Conservation (phyloP, 257 asterid genomes). For the Galeopsis tetrahit region DNA sequence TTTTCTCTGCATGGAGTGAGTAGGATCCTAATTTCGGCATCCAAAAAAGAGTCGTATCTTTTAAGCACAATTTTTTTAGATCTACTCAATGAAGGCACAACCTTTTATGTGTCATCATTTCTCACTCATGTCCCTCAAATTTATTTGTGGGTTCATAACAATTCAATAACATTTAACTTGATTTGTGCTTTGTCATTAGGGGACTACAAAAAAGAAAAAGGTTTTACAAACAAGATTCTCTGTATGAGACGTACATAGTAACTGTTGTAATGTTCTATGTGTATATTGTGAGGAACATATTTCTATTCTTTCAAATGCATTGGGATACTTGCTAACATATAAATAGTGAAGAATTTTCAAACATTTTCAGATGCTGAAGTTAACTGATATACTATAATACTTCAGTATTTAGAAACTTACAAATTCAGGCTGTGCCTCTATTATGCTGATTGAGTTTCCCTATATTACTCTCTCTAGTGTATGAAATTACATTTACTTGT, state of each 20-base stretch:
- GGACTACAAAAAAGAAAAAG: not conserved
- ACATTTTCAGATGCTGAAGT: not conserved
- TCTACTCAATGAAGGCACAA: not conserved
- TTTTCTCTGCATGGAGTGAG: not conserved
- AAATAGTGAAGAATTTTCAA: conserved; percentile 16
- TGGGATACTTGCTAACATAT: not conserved
- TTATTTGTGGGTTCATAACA: not conserved
- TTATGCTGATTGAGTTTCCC: not conserved
- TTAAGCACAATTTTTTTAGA: not conserved
- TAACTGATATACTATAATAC: not conserved
- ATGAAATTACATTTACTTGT: not conserved
- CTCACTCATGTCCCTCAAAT: not conserved
- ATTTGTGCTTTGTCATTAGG: not conserved
- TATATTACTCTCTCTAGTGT: not conserved
- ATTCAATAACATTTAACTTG: conserved; percentile 1
- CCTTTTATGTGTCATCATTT: not conserved
- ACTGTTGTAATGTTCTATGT: not conserved
- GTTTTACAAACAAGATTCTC: not conserved
- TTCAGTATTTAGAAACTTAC: not conserved
- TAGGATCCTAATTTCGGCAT: not conserved
- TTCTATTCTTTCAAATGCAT: conserved; percentile 2
- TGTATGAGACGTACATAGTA: not conserved
- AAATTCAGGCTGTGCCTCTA: not conserved
- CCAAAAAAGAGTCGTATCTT: conserved; percentile 2
- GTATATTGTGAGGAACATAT: not conserved